Evolutionary conservation across 495 filamentous ascomycete species (phyloP).

Genomic region (Halenospora varia): DNA sequence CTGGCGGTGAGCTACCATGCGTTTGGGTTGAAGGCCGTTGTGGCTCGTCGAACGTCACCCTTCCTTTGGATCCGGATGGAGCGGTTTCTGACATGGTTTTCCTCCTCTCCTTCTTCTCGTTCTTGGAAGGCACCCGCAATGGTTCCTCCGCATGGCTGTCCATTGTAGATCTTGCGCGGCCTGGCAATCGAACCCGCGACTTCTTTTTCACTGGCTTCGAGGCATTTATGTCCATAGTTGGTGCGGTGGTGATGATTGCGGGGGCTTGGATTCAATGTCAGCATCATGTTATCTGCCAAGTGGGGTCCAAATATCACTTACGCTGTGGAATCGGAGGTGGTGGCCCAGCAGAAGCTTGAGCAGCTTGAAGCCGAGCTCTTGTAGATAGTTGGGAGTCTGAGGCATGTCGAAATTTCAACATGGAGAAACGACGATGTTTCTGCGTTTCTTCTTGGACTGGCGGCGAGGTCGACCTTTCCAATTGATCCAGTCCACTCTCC

Average conservation of each 20-base stretch:
- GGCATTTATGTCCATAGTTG: conserved; percentile 58
- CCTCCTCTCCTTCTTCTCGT: conserved; percentile 35
- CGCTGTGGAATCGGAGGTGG: conserved; percentile 65
- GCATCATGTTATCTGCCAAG: conserved; percentile 11
- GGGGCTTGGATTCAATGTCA: conserved; percentile 52
- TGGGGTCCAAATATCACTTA: conserved; percentile 39
- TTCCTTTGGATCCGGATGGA: conserved; percentile 37
- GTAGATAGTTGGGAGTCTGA: conserved; percentile 86
- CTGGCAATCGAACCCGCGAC: conserved; percentile 42
- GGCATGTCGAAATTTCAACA: conserved; percentile 87
- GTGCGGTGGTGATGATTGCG: conserved; percentile 89
- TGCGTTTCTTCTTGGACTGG: conserved; percentile 42
- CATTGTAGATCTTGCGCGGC: conserved; percentile 33
- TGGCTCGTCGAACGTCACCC: conserved; percentile 65
- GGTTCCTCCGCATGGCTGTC: conserved; percentile 19
- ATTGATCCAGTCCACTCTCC: conserved; percentile 14
- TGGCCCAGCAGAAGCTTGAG: conserved; percentile 52
- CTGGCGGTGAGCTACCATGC: conserved; percentile 46
- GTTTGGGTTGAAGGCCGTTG: conserved; percentile 52
- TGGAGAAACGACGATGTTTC: conserved; percentile 72
- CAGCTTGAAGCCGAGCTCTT: conserved; percentile 72
- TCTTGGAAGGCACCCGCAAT: conserved; percentile 6
- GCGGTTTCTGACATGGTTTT: conserved; percentile 36
- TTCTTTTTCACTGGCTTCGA: conserved; percentile 49
- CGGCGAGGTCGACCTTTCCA: conserved; percentile 10